Evolutionary conservation across 2,329 filamentous ascomycete genomes (phyloP).

Genomic region (Sarocladium strictum): DNA sequence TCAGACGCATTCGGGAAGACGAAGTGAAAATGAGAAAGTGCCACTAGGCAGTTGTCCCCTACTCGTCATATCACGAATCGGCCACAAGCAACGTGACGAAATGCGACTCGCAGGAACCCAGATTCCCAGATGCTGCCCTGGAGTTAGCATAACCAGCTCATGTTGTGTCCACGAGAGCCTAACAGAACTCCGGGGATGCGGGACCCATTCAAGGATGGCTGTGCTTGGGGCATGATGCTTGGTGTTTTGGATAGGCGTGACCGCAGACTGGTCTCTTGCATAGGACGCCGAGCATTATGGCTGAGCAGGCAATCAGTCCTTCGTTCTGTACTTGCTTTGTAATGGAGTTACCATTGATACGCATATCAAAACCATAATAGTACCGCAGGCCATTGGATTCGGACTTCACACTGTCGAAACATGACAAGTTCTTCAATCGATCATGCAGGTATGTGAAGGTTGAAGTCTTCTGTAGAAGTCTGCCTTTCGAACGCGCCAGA

Average conservation of each 20-base stretch:
- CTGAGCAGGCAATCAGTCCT: conserved; percentile 3
- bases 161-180: not conserved
- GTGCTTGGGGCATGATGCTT: not conserved
- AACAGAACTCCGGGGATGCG: not conserved
- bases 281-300: not conserved
- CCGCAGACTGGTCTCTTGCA: not conserved
- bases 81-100: not conserved
- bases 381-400: not conserved
- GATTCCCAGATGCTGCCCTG: not conserved
- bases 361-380: too few relatives aligned
- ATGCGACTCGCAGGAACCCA: not conserved
- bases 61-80: not conserved
- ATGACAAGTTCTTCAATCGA: not conserved
- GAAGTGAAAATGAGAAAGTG: not conserved
- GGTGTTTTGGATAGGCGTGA: not conserved
- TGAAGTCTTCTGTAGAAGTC: not conserved
- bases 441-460: not conserved
- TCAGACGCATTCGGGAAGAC: not conserved
- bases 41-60: not conserved
- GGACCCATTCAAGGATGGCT: not conserved
- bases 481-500: not conserved
- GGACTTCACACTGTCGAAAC: not conserved
- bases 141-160: not conserved
- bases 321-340: not conserved
- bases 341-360: not conserved